phyloP scores from a whole-genome alignment of 1,139 yeast species.

The Blastobotrys indianensis region DNA sequence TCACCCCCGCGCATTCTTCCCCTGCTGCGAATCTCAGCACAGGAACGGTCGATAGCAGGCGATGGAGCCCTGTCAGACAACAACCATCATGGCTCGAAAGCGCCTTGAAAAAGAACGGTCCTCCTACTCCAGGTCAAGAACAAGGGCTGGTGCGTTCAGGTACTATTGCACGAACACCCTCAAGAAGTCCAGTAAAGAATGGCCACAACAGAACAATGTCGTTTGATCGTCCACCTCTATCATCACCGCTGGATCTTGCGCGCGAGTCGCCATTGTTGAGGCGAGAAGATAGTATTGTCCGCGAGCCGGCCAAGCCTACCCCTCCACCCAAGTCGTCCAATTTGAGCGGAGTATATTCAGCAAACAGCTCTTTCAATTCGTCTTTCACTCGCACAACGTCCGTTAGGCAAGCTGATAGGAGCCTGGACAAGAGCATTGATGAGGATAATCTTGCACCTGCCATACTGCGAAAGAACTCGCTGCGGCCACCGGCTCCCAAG shows the following conservation, averaged over 20 bases:
- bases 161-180: constrained; percentile 15
- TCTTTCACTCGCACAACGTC: neutral
- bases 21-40: neutral
- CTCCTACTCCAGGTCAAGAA: constrained; percentile 17
- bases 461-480: constrained; percentile 8
- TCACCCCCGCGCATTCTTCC: neutral
- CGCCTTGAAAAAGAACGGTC: constrained; percentile 25
- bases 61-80: constrained; percentile 27
- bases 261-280: neutral
- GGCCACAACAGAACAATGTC: constrained; percentile 7
- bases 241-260: constrained; percentile 11
- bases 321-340: neutral
- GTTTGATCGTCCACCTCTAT: constrained; percentile 7
- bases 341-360: neutral
- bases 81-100: constrained; percentile 31
- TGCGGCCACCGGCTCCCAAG: constrained; percentile 11
- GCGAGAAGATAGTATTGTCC: neutral
- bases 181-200: constrained; percentile 10
- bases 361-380: neutral
- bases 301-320: neutral
- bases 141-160: constrained; percentile 14
- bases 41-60: constrained; percentile 13
- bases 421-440: neutral
- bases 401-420: neutral
- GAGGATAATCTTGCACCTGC: constrained; percentile 15